Evolutionary conservation across 768 basidiomycete genomes (phyloP).

Genomic region (Mycena maculata): DNA sequence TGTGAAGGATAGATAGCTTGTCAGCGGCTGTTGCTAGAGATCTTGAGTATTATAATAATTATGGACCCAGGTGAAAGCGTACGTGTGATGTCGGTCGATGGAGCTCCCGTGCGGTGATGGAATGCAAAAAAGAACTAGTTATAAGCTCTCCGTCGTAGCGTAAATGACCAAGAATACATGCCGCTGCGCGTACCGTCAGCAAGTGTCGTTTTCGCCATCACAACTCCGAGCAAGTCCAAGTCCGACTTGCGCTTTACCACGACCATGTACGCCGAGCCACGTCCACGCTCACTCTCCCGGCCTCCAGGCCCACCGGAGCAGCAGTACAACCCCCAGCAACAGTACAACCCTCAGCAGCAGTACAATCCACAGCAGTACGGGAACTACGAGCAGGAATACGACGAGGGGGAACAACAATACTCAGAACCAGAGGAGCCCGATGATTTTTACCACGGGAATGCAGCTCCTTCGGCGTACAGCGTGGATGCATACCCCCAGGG

Average conservation of each 20-base stretch:
- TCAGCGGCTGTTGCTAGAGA: no score
- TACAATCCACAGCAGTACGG: conserved; percentile 35
- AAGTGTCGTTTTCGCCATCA: no score
- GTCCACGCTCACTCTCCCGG: conserved; percentile 38
- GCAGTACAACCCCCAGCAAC: conserved; percentile 18
- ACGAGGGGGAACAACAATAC: conserved; percentile 56
- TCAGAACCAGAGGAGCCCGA: conserved; percentile 59
- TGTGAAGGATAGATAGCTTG: background rate
- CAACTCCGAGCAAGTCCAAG: background rate
- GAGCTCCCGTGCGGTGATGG: no score
- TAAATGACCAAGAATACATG: no score
- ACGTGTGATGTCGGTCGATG: no score
- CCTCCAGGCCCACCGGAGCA: conserved; percentile 43
- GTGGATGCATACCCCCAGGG: conserved; percentile 43
- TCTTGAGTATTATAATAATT: no score
- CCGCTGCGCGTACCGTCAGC: no score
- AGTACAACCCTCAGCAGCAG: conserved; percentile 35
- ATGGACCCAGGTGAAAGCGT: no score
- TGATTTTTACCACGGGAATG: conserved; percentile 58
- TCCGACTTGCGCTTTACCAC: background rate
- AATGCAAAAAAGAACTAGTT: no score
- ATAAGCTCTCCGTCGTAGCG: no score
- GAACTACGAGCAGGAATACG: conserved; percentile 45
- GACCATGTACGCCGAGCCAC: conserved; percentile 41
- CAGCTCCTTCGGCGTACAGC: conserved; percentile 46